Conservation (phyloP, 257 asterid species). For the Solanum virginianum region DNA sequence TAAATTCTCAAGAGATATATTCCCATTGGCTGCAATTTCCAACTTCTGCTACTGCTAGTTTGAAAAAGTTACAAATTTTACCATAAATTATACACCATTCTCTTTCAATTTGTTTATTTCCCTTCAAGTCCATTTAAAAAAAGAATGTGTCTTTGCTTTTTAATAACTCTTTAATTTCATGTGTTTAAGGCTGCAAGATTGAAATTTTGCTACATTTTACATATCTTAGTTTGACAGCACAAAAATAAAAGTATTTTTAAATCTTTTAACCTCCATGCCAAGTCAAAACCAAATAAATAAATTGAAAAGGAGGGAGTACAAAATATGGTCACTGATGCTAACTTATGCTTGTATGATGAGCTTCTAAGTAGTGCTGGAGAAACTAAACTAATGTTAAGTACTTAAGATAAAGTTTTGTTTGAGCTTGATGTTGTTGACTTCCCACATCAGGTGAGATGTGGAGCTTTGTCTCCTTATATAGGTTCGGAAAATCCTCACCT, state of each 20-base stretch:
- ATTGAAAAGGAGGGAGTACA: neutral
- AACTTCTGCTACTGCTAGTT: neutral
- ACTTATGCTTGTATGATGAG: neutral
- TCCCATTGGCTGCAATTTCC: neutral
- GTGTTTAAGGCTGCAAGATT: neutral
- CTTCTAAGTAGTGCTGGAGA: neutral
- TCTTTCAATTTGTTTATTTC: neutral
- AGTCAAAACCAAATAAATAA: neutral
- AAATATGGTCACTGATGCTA: neutral
- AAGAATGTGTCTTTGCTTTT: neutral
- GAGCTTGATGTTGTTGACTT: neutral
- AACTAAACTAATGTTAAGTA: neutral
- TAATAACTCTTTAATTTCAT: fast-evolving
- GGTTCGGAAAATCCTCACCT: neutral
- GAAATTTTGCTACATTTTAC: neutral
- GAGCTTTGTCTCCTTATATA: neutral
- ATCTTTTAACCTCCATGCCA: neutral
- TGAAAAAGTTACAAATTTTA: neutral
- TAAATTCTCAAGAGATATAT: neutral
- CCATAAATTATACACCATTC: neutral
- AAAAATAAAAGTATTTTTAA: neutral
- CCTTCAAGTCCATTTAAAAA: neutral
- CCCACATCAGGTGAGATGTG: neutral
- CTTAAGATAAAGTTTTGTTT: neutral
- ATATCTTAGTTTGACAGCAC: neutral